Base-by-base conservation (phyloP, 495 filamentous ascomycete species). In the Neurospora sp. region DNA sequence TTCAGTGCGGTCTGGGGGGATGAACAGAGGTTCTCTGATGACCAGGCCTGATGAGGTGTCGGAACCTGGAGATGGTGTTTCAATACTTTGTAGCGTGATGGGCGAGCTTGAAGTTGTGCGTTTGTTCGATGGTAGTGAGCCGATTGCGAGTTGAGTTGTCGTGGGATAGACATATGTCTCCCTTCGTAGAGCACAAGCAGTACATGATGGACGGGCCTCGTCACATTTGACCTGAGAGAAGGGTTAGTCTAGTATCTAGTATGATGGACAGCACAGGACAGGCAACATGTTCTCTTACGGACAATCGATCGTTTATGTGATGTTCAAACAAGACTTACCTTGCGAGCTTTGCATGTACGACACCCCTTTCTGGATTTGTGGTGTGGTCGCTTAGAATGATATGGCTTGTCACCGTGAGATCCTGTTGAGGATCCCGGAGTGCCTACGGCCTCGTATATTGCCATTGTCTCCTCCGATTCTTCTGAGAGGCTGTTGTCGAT, bases 311-410 rank as follows among this genome's bases (percentile, higher is more conserved):
- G 18, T 3, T 45, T 45, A 3, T 45, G 45, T 53, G 9, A 53
- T 53, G 9, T 20, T 22, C 5, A 22, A 53, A 22, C 3, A 53
- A 53, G 27, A 35, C 37, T 27, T 65, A 81, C 78, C 74, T 84
- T 83, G 70, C 79, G 78, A 69, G 79, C 74, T 77, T 87, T 87
- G 75, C 84, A 84, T 73, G 78, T 83, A 70, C 83, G 82, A 75
- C 86, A 88, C 35, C 86, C 86, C n/a, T 77, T 78, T 53, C 85
- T 80, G 0, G 84, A 85, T 75, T 88, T 88, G 71, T 79, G 84
- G 72, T 87, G 86, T 38, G 86, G 84, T 22, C 85, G 79, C 74
- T 87, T 88, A 38, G 85, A 44, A 65, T 85, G 79, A 68, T 83
- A 86, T 0, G 80, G 81, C 68, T 72, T 82, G 61, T 74, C 69